These are phyloP conservation scores for Naegleria fowleri DNA, from an alignment of 208 protist genomes.

Conservation along the genomic window DNA sequence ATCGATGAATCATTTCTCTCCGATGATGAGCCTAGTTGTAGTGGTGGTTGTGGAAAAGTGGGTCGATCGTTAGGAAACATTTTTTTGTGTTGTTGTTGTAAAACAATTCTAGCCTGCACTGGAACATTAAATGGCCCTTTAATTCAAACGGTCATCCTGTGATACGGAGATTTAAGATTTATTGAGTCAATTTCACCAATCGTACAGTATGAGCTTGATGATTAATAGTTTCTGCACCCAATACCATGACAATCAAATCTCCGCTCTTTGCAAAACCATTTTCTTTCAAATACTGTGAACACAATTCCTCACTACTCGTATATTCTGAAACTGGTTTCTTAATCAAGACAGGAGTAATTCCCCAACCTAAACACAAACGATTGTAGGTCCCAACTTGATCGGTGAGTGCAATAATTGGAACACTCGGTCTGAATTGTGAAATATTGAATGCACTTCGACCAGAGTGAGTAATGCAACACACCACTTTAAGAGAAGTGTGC, in stretches of 20 bases:
- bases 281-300: neutral
- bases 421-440: conserved; percentile 65
- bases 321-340: neutral
- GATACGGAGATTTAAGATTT: too few relatives aligned
- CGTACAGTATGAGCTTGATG: neutral
- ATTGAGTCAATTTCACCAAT: neutral
- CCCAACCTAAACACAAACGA: conserved; percentile 26
- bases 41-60: too few relatives aligned
- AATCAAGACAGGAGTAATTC: conserved; percentile 4
- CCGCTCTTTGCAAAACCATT: neutral
- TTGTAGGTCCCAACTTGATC: conserved; percentile 37
- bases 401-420: conserved; percentile 63
- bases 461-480: conserved; percentile 39
- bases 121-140: too few relatives aligned
- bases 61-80: too few relatives aligned
- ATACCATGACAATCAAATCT: neutral
- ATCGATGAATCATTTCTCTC: too few relatives aligned
- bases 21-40: too few relatives aligned
- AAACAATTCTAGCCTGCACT: too few relatives aligned
- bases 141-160: too few relatives aligned
- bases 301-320: neutral
- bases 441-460: conserved; percentile 58
- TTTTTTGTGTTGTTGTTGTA: too few relatives aligned
- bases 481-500: neutral
- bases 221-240: neutral